Conservation (phyloP, 148 eudicot genomes). For the Limonium bicolor region DNA sequence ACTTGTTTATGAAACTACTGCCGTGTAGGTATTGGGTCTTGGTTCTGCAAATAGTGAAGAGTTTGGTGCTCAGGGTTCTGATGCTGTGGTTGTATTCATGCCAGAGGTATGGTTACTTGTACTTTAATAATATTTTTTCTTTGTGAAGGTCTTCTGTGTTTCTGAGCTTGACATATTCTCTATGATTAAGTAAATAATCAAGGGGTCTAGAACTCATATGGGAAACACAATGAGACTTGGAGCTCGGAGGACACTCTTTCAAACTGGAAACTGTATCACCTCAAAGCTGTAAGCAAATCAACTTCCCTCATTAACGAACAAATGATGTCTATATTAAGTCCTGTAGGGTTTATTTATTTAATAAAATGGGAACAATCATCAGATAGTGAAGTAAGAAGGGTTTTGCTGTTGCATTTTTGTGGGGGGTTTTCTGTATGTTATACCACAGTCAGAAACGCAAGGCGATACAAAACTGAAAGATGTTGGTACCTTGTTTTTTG, state of each 20-base stretch:
- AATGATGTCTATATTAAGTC: no score
- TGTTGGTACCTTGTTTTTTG: no score
- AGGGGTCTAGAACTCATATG: conserved; percentile 99
- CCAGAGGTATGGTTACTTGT: conserved; percentile 48
- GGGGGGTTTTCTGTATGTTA: no score
- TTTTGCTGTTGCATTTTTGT: no score
- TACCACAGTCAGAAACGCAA: no score
- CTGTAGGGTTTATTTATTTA: no score
- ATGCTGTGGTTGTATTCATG: conserved; percentile 82
- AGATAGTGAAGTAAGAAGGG: no score
- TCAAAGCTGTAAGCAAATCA: conserved; percentile 89
- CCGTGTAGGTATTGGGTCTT: no score
- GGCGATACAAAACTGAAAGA: no score
- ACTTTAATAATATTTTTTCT: not conserved
- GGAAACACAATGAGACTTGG: conserved; percentile 99
- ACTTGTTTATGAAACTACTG: no score
- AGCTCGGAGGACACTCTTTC: conserved; percentile 86
- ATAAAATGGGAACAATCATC: no score
- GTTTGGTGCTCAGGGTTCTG: conserved; percentile 46
- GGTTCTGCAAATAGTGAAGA: conserved; percentile 86
- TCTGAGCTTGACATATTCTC: not conserved
- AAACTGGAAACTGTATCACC: conserved; percentile 45
- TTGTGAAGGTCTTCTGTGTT: not conserved
- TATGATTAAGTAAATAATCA: conserved; percentile 1
- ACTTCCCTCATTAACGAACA: no score